Percentiles rank a stretch among this genome's conserved stretches.
Evolutionary conservation across 805 yeast species (phyloP).

Genomic region (Candida ipomoeae): DNA sequence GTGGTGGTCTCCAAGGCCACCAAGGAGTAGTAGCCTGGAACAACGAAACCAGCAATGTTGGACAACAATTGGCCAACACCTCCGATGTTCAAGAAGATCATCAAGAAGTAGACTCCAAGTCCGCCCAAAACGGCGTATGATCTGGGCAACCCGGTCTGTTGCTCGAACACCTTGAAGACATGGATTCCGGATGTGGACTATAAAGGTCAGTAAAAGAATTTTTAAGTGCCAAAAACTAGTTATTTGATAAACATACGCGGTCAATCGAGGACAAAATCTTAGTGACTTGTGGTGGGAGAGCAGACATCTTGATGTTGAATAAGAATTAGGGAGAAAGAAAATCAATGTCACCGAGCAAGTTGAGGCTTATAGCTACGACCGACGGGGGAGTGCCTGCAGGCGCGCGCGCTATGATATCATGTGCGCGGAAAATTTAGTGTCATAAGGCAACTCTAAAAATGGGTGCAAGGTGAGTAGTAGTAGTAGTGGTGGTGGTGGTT

Average conservation of each 20-base stretch:
- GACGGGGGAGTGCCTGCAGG: not conserved
- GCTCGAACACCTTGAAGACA: conserved; percentile 36
- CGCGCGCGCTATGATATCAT: conserved; percentile 1
- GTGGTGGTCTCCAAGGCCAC: conserved; percentile 72
- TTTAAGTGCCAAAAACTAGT: not conserved
- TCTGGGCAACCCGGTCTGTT: conserved; percentile 62
- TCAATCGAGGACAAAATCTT: conserved; percentile 16
- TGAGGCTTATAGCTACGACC: not conserved
- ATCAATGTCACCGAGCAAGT: not conserved
- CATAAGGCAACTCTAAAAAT: not conserved
- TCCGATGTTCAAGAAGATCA: conserved; percentile 85
- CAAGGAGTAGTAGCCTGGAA: conserved; percentile 88
- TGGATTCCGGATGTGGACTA: conserved; percentile 31
- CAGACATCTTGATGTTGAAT: conserved; percentile 10
- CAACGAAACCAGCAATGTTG: conserved; percentile 83
- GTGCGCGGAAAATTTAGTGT: not conserved
- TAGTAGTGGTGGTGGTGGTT: too few species aligned
- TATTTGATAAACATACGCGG: conserved; percentile 13
- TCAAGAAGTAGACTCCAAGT: conserved; percentile 61
- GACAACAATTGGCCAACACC: conserved; percentile 93
- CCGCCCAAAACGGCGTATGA: conserved; percentile 75
- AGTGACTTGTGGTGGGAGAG: conserved; percentile 16
- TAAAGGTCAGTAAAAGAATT: conserved; percentile 6
- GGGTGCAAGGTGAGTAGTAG: not conserved
- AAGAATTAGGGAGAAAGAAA: not conserved